Evolutionary conservation across 495 filamentous ascomycete genomes (phyloP), one percentile per base, ranked within the genome.

Genomic region (Aspergillus mulundensis): DNA sequence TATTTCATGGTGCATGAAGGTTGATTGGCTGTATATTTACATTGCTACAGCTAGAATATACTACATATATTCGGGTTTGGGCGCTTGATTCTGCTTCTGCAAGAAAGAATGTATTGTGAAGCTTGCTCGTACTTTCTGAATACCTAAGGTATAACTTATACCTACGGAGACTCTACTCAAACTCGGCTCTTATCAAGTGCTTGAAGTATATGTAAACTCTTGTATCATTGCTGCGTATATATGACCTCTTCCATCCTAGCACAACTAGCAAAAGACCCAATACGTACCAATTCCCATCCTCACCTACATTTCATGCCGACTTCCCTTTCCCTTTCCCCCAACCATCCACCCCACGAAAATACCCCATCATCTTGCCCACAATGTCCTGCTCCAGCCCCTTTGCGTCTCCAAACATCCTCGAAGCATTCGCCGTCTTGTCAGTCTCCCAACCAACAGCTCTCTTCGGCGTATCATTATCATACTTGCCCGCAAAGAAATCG

Each of bases 401-500:
- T 15, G 48, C 57, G 10, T 44, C 57, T 11, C 30, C 44, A 39
- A 68, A 58, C 19, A 51, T 52, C 42, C n/a, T 5, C 12, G 59
- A 63, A 34, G 48, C 53, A 7, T n/a, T 19, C 38, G 45, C 60
- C 32, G 63, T 61, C 48, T 41, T 49, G 30, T 57, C 61, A 7
- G 62, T 65, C 16, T 44, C 46, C 57, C 59, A 68, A 14, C 36
- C 24, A 19, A 63, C 36, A 7, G 25, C 24, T 44, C 46, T 34
- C 15, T 45, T 6, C 0, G 52, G 53, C 28, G 21, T 20, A 21
- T 58, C 54, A 7, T 49, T 45, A 50, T 61, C 58, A 52, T 64
- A 66, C 42, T 66, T 64, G 8, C 59, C 30, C 8, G 59, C 59
- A 24, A 74, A 80, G 58, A 72, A 81, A 21, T 76, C 73, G 1